These are phyloP conservation scores for Cryomyces minteri DNA, from an alignment of 495 filamentous ascomycete genomes.

Conservation along the genomic window DNA sequence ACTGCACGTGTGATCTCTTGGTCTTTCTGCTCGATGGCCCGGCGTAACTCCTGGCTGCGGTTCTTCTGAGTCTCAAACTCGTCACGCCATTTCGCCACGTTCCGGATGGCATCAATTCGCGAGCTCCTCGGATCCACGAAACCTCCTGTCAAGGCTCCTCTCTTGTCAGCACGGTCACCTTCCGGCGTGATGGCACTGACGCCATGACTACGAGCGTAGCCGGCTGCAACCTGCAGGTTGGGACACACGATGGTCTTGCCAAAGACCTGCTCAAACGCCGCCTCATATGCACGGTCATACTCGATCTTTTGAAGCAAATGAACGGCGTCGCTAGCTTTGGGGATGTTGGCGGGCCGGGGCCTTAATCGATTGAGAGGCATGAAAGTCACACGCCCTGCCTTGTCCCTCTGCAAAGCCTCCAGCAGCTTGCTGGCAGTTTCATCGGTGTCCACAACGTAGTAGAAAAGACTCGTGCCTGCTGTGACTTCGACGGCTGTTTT, in stretches of 20 bases:
- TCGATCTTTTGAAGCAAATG: constrained; percentile 74
- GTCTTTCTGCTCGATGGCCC: constrained; percentile 54
- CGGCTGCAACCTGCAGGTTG: constrained; percentile 62
- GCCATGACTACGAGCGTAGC: constrained; percentile 78
- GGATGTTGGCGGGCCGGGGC: constrained; percentile 50
- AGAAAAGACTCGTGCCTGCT: constrained; percentile 82
- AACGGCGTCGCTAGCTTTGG: constrained; percentile 69
- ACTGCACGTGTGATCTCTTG: constrained; percentile 73
- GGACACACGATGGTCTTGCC: constrained; percentile 91
- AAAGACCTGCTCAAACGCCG: constrained; percentile 84
- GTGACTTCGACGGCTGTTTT: constrained; percentile 83
- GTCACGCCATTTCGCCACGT: constrained; percentile 54
- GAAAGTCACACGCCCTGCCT: constrained; percentile 79
- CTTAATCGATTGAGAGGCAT: constrained; percentile 77
- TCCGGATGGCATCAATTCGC: constrained; percentile 63
- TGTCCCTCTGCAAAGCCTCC: constrained; percentile 59
- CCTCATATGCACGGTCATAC: constrained; percentile 58
- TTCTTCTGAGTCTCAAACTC: constrained; percentile 48
- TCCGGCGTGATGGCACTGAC: constrained; percentile 87
- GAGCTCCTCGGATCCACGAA: constrained; percentile 73
- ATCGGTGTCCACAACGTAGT: constrained; percentile 91
- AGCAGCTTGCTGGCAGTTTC: constrained; percentile 67
- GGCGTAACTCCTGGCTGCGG: constrained; percentile 37
- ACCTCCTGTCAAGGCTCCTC: constrained; percentile 86
- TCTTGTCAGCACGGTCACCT: constrained; percentile 83